phyloP scores from a whole-genome alignment of 305 asterid genomes.

The Andrographis paniculata region DNA sequence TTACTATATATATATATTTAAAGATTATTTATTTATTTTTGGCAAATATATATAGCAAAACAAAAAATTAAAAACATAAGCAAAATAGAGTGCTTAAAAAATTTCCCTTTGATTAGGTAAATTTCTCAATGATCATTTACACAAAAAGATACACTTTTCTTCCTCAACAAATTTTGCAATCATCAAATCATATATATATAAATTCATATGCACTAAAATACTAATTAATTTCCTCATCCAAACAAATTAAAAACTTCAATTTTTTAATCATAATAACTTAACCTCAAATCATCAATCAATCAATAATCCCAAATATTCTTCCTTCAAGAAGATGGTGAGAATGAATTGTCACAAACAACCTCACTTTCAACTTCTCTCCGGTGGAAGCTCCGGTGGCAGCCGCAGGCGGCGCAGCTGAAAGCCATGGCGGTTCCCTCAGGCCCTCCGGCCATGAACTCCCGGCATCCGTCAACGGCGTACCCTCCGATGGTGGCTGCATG shows the following conservation, averaged over 20 bases:
- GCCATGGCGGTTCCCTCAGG: conserved; percentile 50
- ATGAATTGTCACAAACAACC: conserved; percentile 43
- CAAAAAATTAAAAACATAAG: too few relatives aligned
- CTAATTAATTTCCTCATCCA: too few relatives aligned
- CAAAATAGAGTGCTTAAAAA: not conserved
- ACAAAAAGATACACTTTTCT: not conserved
- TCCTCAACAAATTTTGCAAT: not conserved
- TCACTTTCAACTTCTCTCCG: conserved; percentile 52
- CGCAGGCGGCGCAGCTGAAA: conserved; percentile 79
- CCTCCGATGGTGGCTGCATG: conserved; percentile 89
- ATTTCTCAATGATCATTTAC: too few relatives aligned
- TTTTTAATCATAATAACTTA: too few relatives aligned
- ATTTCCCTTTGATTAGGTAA: too few relatives aligned
- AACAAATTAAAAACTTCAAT: too few relatives aligned
- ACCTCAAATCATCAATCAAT: too few relatives aligned
- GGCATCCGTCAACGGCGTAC: conserved; percentile 83
- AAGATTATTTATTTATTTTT: too few relatives aligned
- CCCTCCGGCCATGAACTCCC: conserved; percentile 92
- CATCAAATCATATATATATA: not conserved
- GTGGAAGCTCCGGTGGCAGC: conserved; percentile 90
- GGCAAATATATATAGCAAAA: too few relatives aligned
- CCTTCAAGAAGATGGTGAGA: conserved; percentile 16
- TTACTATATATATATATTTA: too few relatives aligned
- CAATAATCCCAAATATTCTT: too few relatives aligned
- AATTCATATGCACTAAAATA: too few relatives aligned